phyloP scores from a whole-genome alignment of 2,329 filamentous ascomycete genomes.

The Curvularia verruculosa region DNA sequence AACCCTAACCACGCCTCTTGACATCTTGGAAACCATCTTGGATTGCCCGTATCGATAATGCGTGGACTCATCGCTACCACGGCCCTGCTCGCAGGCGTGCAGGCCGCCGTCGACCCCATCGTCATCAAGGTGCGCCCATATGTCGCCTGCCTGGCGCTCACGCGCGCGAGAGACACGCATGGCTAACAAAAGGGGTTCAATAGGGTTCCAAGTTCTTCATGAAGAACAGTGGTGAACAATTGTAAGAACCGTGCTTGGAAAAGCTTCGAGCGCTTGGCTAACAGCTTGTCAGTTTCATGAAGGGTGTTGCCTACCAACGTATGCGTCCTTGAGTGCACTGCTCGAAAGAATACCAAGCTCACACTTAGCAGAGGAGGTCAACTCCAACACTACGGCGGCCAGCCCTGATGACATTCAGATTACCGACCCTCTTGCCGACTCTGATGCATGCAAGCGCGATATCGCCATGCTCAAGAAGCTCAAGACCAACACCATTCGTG shows the following conservation, averaged over 20 bases:
- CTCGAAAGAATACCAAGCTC: conserved; percentile 10
- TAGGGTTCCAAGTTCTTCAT: conserved; percentile 89
- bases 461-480: conserved; percentile 79
- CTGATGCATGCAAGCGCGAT: conserved; percentile 77
- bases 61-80: conserved; percentile 58
- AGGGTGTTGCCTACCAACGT: conserved; percentile 91
- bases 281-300: conserved; percentile 69
- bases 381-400: conserved; percentile 59
- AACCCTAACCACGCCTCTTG: conserved; percentile 34
- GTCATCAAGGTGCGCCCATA: conserved; percentile 69
- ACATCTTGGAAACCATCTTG: conserved; percentile 36
- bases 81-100: conserved; percentile 59
- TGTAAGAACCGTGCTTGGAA: conserved; percentile 42
- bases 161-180: too few relatives aligned
- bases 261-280: conserved; percentile 16
- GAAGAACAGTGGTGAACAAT: conserved; percentile 77
- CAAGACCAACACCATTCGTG: conserved; percentile 85
- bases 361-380: conserved; percentile 61
- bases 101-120: conserved; percentile 67
- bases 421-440: conserved; percentile 81
- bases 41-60: conserved; percentile 55
- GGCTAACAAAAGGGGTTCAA: conserved; percentile 49
- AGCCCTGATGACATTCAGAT: conserved; percentile 61
- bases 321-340: conserved; percentile 16
- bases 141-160: conserved; percentile 9